Conservation (phyloP, 805 yeast genomes). For the Starmerella khaoyaiensis region DNA sequence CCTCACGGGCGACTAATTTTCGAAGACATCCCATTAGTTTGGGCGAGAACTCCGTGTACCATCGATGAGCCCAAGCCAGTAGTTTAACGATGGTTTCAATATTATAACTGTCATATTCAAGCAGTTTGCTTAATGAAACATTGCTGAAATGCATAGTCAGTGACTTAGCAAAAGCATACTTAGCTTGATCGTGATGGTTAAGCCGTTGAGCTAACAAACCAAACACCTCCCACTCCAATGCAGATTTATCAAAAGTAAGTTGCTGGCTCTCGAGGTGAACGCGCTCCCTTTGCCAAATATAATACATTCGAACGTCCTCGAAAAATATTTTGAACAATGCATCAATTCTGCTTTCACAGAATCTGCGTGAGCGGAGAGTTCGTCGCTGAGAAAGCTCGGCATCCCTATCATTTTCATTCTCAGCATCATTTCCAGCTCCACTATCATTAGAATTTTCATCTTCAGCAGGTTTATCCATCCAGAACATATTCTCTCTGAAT, state of each 20-base stretch:
- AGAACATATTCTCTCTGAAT: constrained; percentile 56
- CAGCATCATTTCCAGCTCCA: constrained; percentile 15
- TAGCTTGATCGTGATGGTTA: constrained; percentile 73
- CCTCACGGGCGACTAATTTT: constrained; percentile 59
- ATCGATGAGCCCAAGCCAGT: constrained; percentile 95
- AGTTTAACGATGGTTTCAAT: constrained; percentile 61
- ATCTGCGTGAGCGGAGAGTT: constrained; percentile 34
- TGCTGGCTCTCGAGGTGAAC: constrained; percentile 83
- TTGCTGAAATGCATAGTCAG: constrained; percentile 67
- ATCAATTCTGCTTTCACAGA: constrained; percentile 72
- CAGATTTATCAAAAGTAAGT: constrained; percentile 58
- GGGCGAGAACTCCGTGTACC: constrained; percentile 89
- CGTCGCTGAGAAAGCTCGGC: constrained; percentile 8
- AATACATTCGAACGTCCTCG: constrained; percentile 57
- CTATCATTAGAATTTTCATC: neutral
- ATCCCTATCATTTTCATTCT: neutral
- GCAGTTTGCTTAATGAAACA: constrained; percentile 57
- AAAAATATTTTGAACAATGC: constrained; percentile 56
- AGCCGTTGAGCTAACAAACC: constrained; percentile 78
- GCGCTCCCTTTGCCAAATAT: constrained; percentile 86
- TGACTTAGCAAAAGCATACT: constrained; percentile 67
- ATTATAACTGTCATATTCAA: constrained; percentile 39
- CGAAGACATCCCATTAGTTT: constrained; percentile 44
- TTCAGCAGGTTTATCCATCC: constrained; percentile 39
- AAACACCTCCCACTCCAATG: constrained; percentile 84